Evolutionary conservation across 2,329 filamentous ascomycete species (phyloP), one percentile per base, ranked within the genome.

Genomic region (Talaromyces sp.): DNA sequence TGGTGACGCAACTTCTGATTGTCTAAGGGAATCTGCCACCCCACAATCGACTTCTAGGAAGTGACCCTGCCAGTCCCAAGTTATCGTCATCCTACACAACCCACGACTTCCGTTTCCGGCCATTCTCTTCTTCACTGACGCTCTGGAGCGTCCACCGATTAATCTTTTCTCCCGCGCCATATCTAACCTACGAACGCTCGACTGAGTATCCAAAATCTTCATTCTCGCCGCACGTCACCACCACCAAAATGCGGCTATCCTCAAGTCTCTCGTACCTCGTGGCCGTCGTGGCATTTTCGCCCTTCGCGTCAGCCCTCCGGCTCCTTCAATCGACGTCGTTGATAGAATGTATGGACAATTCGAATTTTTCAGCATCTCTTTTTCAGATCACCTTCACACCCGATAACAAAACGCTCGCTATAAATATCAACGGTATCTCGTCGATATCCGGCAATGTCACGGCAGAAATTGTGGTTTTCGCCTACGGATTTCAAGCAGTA

Each of bases 251-350:
- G 75, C 72, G 73, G 68, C 71, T 73, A 68, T 67, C 76, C 69
- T 68, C 75, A 45, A 65, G 76, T 54, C 69, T 78, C 37, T 69
- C 76, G 25, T 72, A 71, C 68, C 69, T 81, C 63, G 68, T 80
- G 69, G 76, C 78, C 70, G 73, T 80, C 63, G 68, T 80, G 66
- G 73, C 69, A 54, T 68, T 75, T 62, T 67, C 77, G n/a, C 75
- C 85, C 61, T 79, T 85, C 66, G 84, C 82, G 64, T 81, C 86
- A 66, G 90, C 87, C 68, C 83, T 87, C 74, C 85, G 84, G 69
- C 82, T 92, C 73, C 90, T 98, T 73, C 84, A 89, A 72, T 95
- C 93, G 64, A 91, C 86, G 74, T 96, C 93, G 31, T 85, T 97
- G 70, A 93, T 91, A 78, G 86, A 90, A 56, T 97, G 93, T 80